Base-by-base conservation (phyloP, 768 basidiomycete species). In the Cyathus striatus region DNA sequence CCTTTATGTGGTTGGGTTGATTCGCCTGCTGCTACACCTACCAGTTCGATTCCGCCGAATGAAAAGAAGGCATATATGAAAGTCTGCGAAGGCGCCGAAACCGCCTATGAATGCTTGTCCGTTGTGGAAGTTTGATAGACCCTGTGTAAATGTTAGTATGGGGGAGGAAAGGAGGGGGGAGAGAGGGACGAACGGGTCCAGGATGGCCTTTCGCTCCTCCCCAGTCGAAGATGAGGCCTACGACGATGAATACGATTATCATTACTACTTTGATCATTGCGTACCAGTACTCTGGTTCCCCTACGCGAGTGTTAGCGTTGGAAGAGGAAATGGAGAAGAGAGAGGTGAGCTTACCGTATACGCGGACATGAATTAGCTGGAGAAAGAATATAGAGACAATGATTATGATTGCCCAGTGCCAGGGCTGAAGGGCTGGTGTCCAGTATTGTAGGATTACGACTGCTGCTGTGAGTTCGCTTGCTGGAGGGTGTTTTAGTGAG, bases 31-130 rank as follows among this genome's bases (percentile, higher is more conserved):
- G 84, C 83, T 23, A 87, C 59, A 2, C 81, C 77, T 30, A 86
- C 83, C 7, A 88, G 70, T 50, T 85, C 83, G 23, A 84, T 78
- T 14, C 82, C 80, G 14, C 75, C 79, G 57, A 75, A 81, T 6
- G 81, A 83, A 60, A 79, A 88, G 47, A 84, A 84, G 10, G 83
- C 83, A 24, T 72, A 85, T 26, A 84, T 79, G 46, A 82, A 83
- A 4, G 73, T 75, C 51, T 74, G 74, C 71, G 55, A 78, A 76
- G 24, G 70, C 62, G 27, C 69, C 44, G 43, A 76, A 78, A 35
- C 75, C 75, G 7, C 76, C 77, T 9, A 78, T 60, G 50, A 79
- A 76, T 0, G 76, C 75, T 57, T 78, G 75, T 6, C 64, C 62
- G 27, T 70, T 48, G 18, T 68, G 67, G 43, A 75, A 75, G 56